These are phyloP conservation scores for Elsinoe ampelina DNA, from an alignment of 2,329 filamentous ascomycete genomes.

Conservation along the genomic window DNA sequence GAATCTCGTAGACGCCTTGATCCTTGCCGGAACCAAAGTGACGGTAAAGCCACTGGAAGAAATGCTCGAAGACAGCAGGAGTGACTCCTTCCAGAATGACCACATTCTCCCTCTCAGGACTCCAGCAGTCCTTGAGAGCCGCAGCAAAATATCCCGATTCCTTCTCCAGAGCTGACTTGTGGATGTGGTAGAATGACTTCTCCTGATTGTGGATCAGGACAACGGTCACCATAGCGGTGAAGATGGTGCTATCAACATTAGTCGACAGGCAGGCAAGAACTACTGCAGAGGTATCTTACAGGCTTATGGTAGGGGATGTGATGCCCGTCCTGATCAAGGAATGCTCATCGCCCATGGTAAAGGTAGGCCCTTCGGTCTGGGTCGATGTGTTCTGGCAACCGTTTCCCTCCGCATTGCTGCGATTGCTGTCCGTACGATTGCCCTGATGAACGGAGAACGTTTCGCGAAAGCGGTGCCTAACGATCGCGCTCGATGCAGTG, in stretches of 20 bases:
- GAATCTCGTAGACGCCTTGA: neutral
- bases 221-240: neutral
- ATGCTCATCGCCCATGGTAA: neutral
- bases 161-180: neutral
- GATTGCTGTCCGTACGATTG: neutral
- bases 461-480: no score
- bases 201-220: neutral
- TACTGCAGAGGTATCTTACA: neutral
- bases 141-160: neutral
- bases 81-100: neutral
- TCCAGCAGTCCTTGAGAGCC: neutral
- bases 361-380: neutral
- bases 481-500: no score
- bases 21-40: neutral
- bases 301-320: neutral
- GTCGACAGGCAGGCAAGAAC: neutral
- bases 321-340: neutral
- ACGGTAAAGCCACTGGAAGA: neutral
- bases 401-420: neutral
- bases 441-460: neutral
- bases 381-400: neutral
- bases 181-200: neutral
- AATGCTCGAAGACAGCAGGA: neutral
- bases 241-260: neutral
- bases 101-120: neutral